Base-by-base conservation (phyloP, 768 basidiomycete species). In the Auricularia sp. region DNA sequence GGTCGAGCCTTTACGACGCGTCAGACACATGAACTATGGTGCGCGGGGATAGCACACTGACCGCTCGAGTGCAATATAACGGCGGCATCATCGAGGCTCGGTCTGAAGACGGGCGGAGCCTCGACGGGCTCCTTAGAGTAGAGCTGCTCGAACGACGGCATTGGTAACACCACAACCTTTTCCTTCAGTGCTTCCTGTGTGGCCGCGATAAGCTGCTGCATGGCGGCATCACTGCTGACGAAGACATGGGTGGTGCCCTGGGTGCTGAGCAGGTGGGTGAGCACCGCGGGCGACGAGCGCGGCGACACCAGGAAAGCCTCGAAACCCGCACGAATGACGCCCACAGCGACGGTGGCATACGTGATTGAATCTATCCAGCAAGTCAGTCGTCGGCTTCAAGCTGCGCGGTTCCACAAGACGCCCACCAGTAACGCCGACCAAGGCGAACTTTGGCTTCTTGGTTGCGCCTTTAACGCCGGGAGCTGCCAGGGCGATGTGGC, bases 211-310 rank as follows among this genome's bases (percentile, higher is more conserved):
- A 71, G 65, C 29, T 63, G 64, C 54, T 67, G 65, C 16, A 69
- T 62, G 44, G 65, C 66, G 29, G 69, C 67, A 21, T 73, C 71
- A 5, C 62, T 47, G 21, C 68, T 65, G 2, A 68, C 66, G 62
- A 80, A 70, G 37, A 80, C 66, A 54, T 74, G 72, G 1, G 67
- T 66, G 7, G 71, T 59, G 8, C 70, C 70, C 14, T 76, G 77
- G 59, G 72, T 69, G 13, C 70, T 68, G 66, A 82, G 71, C 21
- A 84, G 73, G 66, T 82, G 77, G 1, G 80, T 80, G 33, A 80
- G 75, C 3, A 81, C 82, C 3, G 76, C 70, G 0, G 79, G 74
- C 0, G 81, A 82, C 69, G 82, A 83, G 67, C 79, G 76, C 3
- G 78, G 73, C 3, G 76, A 75, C 54, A 77, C 70, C 1, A 77